Evolutionary conservation across 495 filamentous ascomycete species (phyloP).

Genomic region (Penicillium cataractarum): DNA sequence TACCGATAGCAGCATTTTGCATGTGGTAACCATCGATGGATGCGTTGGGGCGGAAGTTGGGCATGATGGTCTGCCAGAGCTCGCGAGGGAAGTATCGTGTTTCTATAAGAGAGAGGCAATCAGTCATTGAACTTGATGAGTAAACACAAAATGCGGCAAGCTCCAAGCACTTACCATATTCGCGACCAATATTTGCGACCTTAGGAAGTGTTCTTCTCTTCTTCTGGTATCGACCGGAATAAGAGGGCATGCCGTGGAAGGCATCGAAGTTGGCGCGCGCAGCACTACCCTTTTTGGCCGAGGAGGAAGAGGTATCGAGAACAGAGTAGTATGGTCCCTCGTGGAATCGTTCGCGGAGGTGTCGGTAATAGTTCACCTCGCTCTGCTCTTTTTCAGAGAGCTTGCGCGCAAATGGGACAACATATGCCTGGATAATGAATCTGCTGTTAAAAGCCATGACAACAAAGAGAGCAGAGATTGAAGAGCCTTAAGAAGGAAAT

Average conservation of each 20-base stretch:
- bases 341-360: slow-evolving; percentile 55
- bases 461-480: not conserved
- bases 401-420: slow-evolving; percentile 37
- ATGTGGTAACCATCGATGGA: slow-evolving; percentile 36
- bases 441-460: slow-evolving; percentile 3
- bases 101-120: slow-evolving; percentile 34
- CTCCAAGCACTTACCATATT: slow-evolving; percentile 52
- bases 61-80: slow-evolving; percentile 55
- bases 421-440: slow-evolving; percentile 37
- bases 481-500: too few species aligned
- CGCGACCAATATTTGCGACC: slow-evolving; percentile 42
- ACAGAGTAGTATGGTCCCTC: slow-evolving; percentile 62
- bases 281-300: slow-evolving; percentile 44
- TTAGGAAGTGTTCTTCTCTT: slow-evolving; percentile 54
- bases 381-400: slow-evolving; percentile 38
- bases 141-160: not conserved
- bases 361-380: slow-evolving; percentile 50
- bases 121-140: slow-evolving; percentile 7
- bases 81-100: slow-evolving; percentile 62
- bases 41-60: slow-evolving; percentile 45
- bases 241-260: slow-evolving; percentile 64
- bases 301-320: slow-evolving; percentile 48
- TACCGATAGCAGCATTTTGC: slow-evolving; percentile 23
- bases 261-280: slow-evolving; percentile 54
- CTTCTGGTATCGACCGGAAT: slow-evolving; percentile 58